Percentiles rank a stretch among this genome's conserved stretches.
These are phyloP conservation scores for Metrosideros polymorpha DNA, from an alignment of 441 rosid species.

Conservation along the genomic window DNA sequence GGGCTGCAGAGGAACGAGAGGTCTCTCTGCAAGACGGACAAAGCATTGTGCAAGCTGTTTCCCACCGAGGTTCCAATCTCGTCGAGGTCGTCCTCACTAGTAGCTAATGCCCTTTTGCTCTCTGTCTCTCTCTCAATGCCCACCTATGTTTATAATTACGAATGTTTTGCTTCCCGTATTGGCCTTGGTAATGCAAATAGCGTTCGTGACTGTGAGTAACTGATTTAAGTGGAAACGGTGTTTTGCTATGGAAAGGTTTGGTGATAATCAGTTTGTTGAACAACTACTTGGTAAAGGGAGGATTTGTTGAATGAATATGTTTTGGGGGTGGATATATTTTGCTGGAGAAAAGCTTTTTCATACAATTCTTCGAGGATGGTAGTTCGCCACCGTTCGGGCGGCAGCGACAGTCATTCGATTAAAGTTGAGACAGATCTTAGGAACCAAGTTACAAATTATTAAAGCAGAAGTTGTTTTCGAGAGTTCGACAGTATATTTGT, in stretches of 20 bases:
- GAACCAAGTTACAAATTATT: not conserved
- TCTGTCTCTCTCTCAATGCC: not conserved
- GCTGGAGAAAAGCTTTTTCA: not conserved
- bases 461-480: not conserved
- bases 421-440: not conserved
- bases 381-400: not conserved
- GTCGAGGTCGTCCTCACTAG: conserved; percentile 46
- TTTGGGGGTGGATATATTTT: not conserved
- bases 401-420: not conserved
- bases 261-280: not conserved
- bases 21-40: conserved; percentile 60
- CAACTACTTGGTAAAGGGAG: not conserved
- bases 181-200: not conserved
- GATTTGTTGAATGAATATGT: not conserved
- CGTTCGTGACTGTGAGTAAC: not conserved
- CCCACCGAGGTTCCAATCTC: conserved; percentile 88
- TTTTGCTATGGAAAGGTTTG: not conserved
- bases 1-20: conserved; percentile 50
- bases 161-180: not conserved
- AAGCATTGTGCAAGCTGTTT: conserved; percentile 59
- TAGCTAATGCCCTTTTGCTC: not conserved
- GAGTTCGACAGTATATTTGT: not conserved
- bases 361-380: not conserved
- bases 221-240: not conserved
- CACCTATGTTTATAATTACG: not conserved